These are phyloP conservation scores for Colletotrichum lini DNA, from an alignment of 2,329 filamentous ascomycete genomes.

Conservation along the genomic window DNA sequence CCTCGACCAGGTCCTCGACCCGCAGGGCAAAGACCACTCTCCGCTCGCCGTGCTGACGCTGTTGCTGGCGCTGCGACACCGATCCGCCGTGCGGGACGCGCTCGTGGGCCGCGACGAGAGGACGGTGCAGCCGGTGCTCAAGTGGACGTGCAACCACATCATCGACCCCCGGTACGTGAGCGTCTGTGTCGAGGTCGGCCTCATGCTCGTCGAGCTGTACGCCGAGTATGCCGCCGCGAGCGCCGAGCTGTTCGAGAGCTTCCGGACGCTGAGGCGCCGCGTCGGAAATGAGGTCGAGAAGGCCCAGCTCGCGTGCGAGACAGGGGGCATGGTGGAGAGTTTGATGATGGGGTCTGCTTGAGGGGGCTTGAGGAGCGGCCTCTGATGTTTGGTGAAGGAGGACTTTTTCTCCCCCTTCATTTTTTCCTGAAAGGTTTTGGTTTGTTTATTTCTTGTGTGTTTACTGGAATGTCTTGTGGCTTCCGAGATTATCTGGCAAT, in stretches of 20 bases:
- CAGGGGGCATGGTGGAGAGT: constrained; percentile 88
- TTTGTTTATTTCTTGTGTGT: too few species aligned
- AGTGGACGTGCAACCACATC: constrained; percentile 87
- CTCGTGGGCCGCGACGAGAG: constrained; percentile 86
- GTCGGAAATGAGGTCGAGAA: constrained; percentile 86
- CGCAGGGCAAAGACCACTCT: constrained; percentile 63
- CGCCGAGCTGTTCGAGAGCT: constrained; percentile 77
- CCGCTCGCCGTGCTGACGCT: constrained; percentile 78
- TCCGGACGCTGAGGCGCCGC: constrained; percentile 77
- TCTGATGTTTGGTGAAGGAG: neutral
- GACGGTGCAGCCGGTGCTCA: constrained; percentile 84
- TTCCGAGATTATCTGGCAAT: neutral
- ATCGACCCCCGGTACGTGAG: constrained; percentile 85
- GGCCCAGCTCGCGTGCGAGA: constrained; percentile 85
- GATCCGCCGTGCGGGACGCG: constrained; percentile 85
- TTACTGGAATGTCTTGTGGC: neutral
- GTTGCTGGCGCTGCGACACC: constrained; percentile 87
- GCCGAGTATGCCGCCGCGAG: constrained; percentile 83
- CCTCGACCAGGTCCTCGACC: constrained; percentile 82
- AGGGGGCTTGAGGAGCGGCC: constrained; percentile 15
- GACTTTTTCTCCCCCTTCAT: neutral
- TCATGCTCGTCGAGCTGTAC: constrained; percentile 90
- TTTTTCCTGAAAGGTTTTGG: neutral
- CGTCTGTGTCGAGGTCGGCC: constrained; percentile 85
- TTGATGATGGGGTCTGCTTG: constrained; percentile 65